Evolutionary conservation across 352 stramenopile genomes (phyloP).

Genomic region (Globisporangium uncinulatum): DNA sequence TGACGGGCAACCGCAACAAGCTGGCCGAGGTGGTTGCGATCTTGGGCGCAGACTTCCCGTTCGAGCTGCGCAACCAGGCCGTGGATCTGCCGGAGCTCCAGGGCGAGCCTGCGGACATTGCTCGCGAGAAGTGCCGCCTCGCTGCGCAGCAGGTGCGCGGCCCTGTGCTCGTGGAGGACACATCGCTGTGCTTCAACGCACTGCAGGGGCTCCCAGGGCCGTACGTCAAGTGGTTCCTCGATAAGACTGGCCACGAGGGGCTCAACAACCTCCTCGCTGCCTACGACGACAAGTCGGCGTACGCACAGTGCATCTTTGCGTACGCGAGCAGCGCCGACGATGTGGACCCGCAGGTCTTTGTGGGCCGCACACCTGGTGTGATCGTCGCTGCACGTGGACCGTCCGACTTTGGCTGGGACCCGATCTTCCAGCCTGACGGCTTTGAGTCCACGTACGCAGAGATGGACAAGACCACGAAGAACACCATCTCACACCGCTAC

Average conservation of each 20-base stretch:
- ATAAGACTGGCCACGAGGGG: slow-evolving; percentile 91
- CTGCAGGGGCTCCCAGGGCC: slow-evolving; percentile 91
- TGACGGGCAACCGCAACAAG: slow-evolving; percentile 84
- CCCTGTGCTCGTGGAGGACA: slow-evolving; percentile 95
- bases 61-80: slow-evolving; percentile 89
- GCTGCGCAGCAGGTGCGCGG: slow-evolving; percentile 84
- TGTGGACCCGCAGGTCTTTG: slow-evolving; percentile 89
- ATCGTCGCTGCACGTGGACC: slow-evolving; percentile 90
- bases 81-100: slow-evolving; percentile 98
- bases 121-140: slow-evolving; percentile 91
- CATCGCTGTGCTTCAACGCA: slow-evolving; percentile 95
- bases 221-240: slow-evolving; percentile 99
- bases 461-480: slow-evolving; percentile 89
- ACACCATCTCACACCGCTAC: slow-evolving; percentile 89
- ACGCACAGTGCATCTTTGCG: slow-evolving; percentile 96
- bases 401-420: slow-evolving; percentile 89
- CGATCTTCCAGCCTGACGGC: slow-evolving; percentile 86
- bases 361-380: slow-evolving; percentile 88
- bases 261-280: slow-evolving; percentile 93
- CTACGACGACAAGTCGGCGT: slow-evolving; percentile 94
- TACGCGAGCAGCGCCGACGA: slow-evolving; percentile 61
- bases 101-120: slow-evolving; percentile 94
- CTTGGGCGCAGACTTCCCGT: slow-evolving; percentile 83
- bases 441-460: slow-evolving; percentile 86
- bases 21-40: slow-evolving; percentile 78